These are phyloP conservation scores for Saturnispora halmiae DNA, from an alignment of 805 yeast species.

Conservation along the genomic window DNA sequence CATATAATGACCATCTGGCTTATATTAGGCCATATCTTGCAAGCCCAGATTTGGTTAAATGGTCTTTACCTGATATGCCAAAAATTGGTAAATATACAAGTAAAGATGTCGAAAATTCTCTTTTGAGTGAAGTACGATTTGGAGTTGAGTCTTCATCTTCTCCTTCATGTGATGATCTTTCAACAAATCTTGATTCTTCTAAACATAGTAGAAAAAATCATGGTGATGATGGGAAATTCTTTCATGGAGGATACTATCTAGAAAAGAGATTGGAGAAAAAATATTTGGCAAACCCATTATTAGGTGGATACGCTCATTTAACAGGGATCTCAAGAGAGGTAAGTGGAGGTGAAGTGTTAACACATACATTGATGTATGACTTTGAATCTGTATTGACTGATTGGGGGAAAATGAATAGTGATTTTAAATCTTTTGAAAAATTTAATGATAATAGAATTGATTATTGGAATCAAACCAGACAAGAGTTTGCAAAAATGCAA, in stretches of 20 bases:
- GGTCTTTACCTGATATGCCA: conserved; percentile 78
- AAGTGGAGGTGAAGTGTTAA: conserved; percentile 32
- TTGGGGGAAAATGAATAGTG: conserved; percentile 36
- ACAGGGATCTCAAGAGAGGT: conserved; percentile 30
- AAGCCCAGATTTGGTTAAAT: conserved; percentile 30
- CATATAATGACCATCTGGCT: conserved; percentile 55
- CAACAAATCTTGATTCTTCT: no score
- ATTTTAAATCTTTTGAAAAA: conserved; percentile 37
- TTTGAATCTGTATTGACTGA: conserved; percentile 41
- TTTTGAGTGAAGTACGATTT: conserved; percentile 65
- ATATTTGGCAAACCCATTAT: conserved; percentile 62
- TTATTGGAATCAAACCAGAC: conserved; percentile 34
- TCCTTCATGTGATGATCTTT: no score
- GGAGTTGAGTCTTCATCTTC: no score
- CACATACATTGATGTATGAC: conserved; percentile 55
- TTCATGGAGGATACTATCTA: conserved; percentile 39
- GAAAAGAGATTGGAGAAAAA: conserved; percentile 54
- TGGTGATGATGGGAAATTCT: neutral
- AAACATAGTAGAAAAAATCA: no score
- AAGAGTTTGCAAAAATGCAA: conserved; percentile 37
- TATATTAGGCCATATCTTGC: conserved; percentile 55
- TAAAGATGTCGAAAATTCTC: conserved; percentile 69
- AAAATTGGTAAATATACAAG: conserved; percentile 53
- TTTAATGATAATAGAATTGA: conserved; percentile 34
- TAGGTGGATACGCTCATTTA: conserved; percentile 25